phyloP scores from a whole-genome alignment of 225 moss, liverwort and hornwort genomes.

The Bryum argenteum region DNA sequence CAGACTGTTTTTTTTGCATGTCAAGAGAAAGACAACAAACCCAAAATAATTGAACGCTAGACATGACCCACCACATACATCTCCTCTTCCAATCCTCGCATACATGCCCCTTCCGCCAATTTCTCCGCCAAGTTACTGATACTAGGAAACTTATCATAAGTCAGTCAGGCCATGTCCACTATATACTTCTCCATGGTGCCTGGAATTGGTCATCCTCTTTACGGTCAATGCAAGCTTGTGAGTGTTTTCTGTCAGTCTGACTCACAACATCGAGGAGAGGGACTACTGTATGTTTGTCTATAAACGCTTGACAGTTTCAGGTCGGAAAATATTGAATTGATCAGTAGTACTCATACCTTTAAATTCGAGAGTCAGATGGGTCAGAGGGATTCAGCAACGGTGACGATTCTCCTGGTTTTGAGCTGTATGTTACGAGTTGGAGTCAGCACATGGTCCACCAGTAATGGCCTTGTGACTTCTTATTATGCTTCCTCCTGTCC shows the following conservation, averaged over 20 bases:
- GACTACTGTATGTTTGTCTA: neutral
- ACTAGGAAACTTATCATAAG: too few species aligned
- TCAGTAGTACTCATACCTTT: neutral
- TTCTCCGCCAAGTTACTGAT: neutral
- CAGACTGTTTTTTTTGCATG: constrained; percentile 3
- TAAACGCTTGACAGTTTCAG: neutral
- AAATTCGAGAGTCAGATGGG: constrained; percentile 40
- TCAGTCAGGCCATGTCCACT: neutral
- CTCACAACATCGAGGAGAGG: neutral
- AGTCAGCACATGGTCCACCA: neutral
- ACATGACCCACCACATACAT: neutral
- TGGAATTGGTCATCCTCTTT: neutral
- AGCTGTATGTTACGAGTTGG: constrained; percentile 34
- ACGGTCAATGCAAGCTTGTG: neutral
- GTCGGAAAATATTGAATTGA: neutral
- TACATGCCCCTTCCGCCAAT: constrained; percentile 8
- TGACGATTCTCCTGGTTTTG: constrained; percentile 10
- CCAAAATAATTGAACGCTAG: constrained; percentile 32
- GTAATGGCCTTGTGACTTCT: constrained; percentile 22
- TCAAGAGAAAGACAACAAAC: constrained; percentile 18
- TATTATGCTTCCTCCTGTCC: constrained; percentile 46
- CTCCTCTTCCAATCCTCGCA: too few species aligned
- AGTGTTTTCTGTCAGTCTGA: neutral
- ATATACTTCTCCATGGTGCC: constrained; percentile 3
- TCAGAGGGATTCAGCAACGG: constrained; percentile 7